Percentiles rank a stretch among this genome's conserved stretches.
phyloP scores from a whole-genome alignment of 345 rosid species.

The Moringa oleifera region DNA sequence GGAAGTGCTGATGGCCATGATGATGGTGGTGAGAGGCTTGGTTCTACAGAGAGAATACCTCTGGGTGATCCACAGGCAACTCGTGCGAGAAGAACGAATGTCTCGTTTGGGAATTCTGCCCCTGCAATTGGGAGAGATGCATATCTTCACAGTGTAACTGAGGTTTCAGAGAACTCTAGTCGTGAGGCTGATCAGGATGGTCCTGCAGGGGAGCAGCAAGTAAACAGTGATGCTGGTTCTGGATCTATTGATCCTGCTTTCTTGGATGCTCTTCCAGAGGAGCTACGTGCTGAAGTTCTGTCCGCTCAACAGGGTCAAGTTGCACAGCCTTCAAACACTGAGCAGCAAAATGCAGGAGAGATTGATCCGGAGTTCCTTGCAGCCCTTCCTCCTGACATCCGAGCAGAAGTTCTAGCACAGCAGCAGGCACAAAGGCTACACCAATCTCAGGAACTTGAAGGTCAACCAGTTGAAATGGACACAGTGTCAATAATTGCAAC shows the following conservation, averaged over 20 bases:
- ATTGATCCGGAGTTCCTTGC: constrained; percentile 98
- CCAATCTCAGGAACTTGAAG: constrained; percentile 96
- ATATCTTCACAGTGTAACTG: constrained; percentile 85
- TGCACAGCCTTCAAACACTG: constrained; percentile 64
- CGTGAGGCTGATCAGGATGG: constrained; percentile 83
- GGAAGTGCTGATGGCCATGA: constrained; percentile 99
- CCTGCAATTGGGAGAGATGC: constrained; percentile 61
- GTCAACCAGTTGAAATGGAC: constrained; percentile 99
- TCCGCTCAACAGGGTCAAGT: constrained; percentile 86
- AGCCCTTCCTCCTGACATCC: constrained; percentile 94
- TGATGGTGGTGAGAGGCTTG: constrained; percentile 90
- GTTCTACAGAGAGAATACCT: constrained; percentile 50
- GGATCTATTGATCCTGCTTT: constrained; percentile 94
- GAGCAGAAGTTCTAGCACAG: constrained; percentile 92
- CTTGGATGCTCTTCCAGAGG: constrained; percentile 97
- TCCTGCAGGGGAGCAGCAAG: constrained; percentile 57
- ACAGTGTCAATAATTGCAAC: constrained; percentile 96
- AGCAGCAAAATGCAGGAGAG: constrained; percentile 69
- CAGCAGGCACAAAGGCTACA: constrained; percentile 91
- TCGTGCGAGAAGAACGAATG: constrained; percentile 63
- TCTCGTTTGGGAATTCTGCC: constrained; percentile 45
- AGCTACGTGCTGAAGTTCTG: constrained; percentile 94
- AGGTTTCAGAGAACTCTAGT: constrained; percentile 86
- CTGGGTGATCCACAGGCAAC: constrained; percentile 55
- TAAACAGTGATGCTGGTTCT: constrained; percentile 52